Conservation (phyloP, 345 rosid genomes). For the Salix udensis region DNA sequence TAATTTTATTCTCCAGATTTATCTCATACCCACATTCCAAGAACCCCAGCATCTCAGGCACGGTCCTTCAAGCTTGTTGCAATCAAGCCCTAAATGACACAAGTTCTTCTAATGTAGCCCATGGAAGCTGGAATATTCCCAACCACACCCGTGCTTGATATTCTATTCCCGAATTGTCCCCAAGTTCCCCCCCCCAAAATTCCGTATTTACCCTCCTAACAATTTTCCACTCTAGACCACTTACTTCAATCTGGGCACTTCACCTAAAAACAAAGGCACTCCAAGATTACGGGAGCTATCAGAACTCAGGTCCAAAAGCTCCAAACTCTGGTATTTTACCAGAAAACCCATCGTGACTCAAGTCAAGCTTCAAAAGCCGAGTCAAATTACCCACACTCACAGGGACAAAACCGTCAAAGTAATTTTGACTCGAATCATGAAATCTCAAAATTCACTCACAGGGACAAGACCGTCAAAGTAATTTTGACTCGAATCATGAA, state of each 20-base stretch:
- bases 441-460: slow-evolving; percentile 45
- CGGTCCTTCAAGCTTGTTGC: no score
- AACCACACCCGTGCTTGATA: slow-evolving; percentile 49
- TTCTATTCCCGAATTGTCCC: slow-evolving; percentile 47
- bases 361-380: slow-evolving; percentile 57
- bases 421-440: slow-evolving; percentile 27
- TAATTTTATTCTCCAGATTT: slow-evolving; percentile 62
- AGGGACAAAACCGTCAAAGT: slow-evolving; percentile 38
- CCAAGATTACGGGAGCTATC: slow-evolving; percentile 52
- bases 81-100: slow-evolving; percentile 50
- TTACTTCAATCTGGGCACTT: slow-evolving; percentile 40
- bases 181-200: slow-evolving; percentile 54
- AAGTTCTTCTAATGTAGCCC: slow-evolving; percentile 31
- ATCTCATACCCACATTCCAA: slow-evolving; percentile 41
- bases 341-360: slow-evolving; percentile 42
- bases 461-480: slow-evolving; percentile 37
- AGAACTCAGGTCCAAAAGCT: slow-evolving; percentile 56
- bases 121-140: slow-evolving; percentile 57
- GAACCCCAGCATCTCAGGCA: slow-evolving; percentile 41
- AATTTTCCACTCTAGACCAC: slow-evolving; percentile 61
- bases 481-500: slow-evolving; percentile 48
- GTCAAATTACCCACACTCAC: slow-evolving; percentile 39
- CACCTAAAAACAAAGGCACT: slow-evolving; percentile 44
- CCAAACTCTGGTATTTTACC: slow-evolving; percentile 50
- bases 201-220: slow-evolving; percentile 56